Conservation (phyloP, 345 rosid genomes). For the Rhodomyrtus tomentosa region DNA sequence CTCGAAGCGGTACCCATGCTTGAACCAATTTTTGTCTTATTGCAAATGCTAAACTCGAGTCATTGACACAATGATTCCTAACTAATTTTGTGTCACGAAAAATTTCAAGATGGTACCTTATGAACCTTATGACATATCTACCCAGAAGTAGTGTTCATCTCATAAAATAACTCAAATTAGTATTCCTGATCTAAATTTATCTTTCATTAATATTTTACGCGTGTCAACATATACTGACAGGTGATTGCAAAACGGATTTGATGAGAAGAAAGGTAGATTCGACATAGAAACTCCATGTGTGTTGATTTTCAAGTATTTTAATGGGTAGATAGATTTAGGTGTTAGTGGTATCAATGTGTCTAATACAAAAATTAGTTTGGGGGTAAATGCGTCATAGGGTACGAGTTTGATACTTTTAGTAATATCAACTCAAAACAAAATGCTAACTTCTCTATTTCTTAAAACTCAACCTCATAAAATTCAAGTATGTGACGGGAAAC, state of each 20-base stretch:
- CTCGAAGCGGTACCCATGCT: neutral
- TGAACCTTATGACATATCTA: neutral
- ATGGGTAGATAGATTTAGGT: neutral
- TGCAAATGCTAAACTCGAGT: neutral
- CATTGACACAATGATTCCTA: fast-evolving
- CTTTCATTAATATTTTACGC: neutral
- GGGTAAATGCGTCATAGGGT: neutral
- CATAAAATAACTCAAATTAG: neutral
- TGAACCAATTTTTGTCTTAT: neutral
- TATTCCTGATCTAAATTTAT: neutral
- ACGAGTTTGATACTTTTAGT: neutral
- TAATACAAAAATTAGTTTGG: neutral
- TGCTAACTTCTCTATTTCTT: neutral
- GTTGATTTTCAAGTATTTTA: neutral
- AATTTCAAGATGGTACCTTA: neutral
- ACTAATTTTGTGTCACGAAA: neutral
- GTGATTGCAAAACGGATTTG: fast-evolving
- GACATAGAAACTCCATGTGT: neutral
- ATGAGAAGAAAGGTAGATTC: fast-evolving
- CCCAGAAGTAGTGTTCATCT: neutral
- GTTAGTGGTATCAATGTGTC: neutral
- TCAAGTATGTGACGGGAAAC: neutral
- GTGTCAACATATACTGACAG: too few species aligned
- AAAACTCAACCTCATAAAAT: neutral
- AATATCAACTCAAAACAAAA: neutral